Percentiles rank a stretch among this genome's conserved stretches.
Evolutionary conservation across 2,329 filamentous ascomycete genomes (phyloP).

Genomic region (Thielaviopsis musarum): DNA sequence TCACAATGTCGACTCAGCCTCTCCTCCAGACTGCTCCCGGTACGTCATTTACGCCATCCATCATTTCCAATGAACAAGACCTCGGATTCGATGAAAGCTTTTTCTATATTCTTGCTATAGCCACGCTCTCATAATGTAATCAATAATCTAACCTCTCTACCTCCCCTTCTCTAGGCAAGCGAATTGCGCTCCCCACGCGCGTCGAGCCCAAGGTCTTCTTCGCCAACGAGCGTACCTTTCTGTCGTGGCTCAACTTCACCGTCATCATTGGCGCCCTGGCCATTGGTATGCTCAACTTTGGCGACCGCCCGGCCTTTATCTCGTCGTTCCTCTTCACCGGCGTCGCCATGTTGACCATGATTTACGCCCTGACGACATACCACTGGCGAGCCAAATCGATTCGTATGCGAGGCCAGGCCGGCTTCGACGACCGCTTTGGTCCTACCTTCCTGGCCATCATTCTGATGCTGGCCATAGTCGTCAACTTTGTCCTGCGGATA

Average conservation of each 20-base stretch:
- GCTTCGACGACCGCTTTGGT: conserved; percentile 91
- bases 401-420: conserved; percentile 74
- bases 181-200: conserved; percentile 90
- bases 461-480: conserved; percentile 72
- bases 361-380: conserved; percentile 88
- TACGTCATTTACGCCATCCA: conserved; percentile 25
- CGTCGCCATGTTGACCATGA: conserved; percentile 87
- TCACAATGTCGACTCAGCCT: conserved; percentile 82
- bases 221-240: conserved; percentile 97
- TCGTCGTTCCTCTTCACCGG: conserved; percentile 85
- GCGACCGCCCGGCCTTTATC: conserved; percentile 85
- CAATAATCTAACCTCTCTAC: conserved; percentile 11
- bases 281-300: conserved; percentile 95
- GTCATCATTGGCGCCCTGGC: conserved; percentile 94
- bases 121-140: neutral
- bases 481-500: conserved; percentile 84
- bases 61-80: neutral
- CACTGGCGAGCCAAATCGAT: conserved; percentile 96
- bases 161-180: conserved; percentile 54
- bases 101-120: neutral
- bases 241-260: conserved; percentile 99
- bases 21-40: conserved; percentile 87
- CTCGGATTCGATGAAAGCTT: neutral
- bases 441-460: conserved; percentile 81
- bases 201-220: conserved; percentile 99